phyloP scores from a whole-genome alignment of 768 basidiomycete species.

The Serpula lacrymans region DNA sequence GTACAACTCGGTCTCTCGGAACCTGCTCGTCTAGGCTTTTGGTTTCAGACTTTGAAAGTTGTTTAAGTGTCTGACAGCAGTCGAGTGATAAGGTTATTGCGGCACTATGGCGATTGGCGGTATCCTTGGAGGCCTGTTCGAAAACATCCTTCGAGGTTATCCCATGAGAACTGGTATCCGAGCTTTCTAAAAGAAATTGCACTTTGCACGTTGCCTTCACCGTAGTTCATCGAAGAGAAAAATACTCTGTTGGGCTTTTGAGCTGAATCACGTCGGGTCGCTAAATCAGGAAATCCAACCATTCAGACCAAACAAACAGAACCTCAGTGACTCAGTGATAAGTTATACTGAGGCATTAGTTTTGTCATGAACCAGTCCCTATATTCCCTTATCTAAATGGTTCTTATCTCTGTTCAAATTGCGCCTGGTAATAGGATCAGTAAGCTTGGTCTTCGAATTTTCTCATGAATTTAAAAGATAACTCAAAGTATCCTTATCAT shows the following conservation, averaged over 20 bases:
- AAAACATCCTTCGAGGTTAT: slow-evolving; percentile 80
- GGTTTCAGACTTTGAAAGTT: too few relatives aligned
- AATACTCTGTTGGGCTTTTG: slow-evolving; percentile 54
- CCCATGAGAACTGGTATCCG: slow-evolving; percentile 88
- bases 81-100: slow-evolving; percentile 1
- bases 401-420: too few relatives aligned
- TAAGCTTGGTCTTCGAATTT: too few relatives aligned
- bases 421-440: too few relatives aligned
- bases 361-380: too few relatives aligned
- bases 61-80: slow-evolving; percentile 67
- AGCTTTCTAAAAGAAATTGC: slow-evolving; percentile 87
- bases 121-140: slow-evolving; percentile 80
- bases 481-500: too few relatives aligned
- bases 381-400: too few relatives aligned
- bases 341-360: not conserved
- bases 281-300: not conserved
- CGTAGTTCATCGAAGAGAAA: slow-evolving; percentile 96
- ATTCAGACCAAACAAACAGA: not conserved
- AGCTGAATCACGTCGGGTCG: too few relatives aligned
- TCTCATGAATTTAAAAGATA: too few relatives aligned
- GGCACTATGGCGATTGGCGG: slow-evolving; percentile 5
- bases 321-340: too few relatives aligned
- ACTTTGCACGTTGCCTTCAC: slow-evolving; percentile 91
- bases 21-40: slow-evolving; percentile 67
- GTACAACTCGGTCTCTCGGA: slow-evolving; percentile 82